These are phyloP conservation scores for Aspergillus tamarii DNA, from an alignment of 2,329 filamentous ascomycete genomes.

Conservation along the genomic window DNA sequence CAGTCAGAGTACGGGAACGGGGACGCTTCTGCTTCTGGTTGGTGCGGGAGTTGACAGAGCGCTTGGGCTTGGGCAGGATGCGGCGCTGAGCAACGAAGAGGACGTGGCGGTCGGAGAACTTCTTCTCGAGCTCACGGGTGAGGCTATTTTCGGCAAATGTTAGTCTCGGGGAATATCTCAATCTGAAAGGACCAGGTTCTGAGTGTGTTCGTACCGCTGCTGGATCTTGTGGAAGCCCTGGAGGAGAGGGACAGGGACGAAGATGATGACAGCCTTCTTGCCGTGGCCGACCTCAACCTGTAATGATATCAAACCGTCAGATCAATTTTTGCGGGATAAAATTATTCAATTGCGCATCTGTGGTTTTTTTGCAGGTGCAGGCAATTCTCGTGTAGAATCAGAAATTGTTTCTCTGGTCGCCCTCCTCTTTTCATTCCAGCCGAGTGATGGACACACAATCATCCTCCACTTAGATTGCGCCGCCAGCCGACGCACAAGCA, in stretches of 20 bases:
- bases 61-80: slow-evolving; percentile 98
- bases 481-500: neutral
- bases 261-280: slow-evolving; percentile 99
- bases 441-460: neutral
- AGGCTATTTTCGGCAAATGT: slow-evolving; percentile 61
- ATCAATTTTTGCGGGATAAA: neutral
- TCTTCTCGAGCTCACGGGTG: slow-evolving; percentile 99
- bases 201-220: slow-evolving; percentile 77
- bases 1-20: slow-evolving; percentile 94
- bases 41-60: slow-evolving; percentile 94
- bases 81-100: slow-evolving; percentile 98
- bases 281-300: slow-evolving; percentile 99
- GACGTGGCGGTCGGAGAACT: slow-evolving; percentile 99
- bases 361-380: neutral
- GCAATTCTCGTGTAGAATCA: neutral
- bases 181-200: neutral
- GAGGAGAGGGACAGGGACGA: slow-evolving; percentile 99
- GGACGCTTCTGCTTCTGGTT: slow-evolving; percentile 98
- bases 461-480: neutral
- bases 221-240: slow-evolving; percentile 99
- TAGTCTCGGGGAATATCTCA: slow-evolving; percentile 7
- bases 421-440: neutral
- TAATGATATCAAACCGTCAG: slow-evolving; percentile 31
- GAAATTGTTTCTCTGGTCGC: slow-evolving; percentile 5
- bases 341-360: slow-evolving; percentile 10